Evolutionary conservation across 1,284 basidiomycete genomes (phyloP).

Genomic region (Leccinum solheimii): DNA sequence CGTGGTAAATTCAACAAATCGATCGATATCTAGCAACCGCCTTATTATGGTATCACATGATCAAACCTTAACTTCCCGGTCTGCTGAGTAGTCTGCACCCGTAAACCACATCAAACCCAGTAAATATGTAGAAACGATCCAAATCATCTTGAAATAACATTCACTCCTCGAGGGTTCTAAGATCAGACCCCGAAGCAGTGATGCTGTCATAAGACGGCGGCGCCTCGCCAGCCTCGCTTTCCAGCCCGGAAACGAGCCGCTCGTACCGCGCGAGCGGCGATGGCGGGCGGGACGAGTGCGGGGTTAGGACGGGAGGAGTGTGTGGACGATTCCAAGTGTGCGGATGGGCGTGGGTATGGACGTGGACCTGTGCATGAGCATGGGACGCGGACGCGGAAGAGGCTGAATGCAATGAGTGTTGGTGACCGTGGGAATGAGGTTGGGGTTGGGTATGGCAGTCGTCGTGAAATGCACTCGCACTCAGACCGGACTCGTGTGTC

Average conservation of each 20-base stretch:
- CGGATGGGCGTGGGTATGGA: neutral
- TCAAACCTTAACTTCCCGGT: too few relatives aligned
- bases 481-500: neutral
- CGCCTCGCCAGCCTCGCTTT: constrained; percentile 62
- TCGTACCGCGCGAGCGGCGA: constrained; percentile 48
- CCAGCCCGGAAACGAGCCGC: constrained; percentile 63
- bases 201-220: constrained; percentile 61
- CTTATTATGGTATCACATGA: neutral
- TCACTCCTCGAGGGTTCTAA: neutral
- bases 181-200: neutral
- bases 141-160: neutral
- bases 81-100: neutral
- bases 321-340: neutral
- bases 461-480: neutral
- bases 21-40: neutral
- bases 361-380: neutral
- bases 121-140: neutral
- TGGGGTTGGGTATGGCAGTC: neutral
- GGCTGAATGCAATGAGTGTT: neutral
- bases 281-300: constrained; percentile 22
- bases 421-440: neutral
- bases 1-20: neutral
- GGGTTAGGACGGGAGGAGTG: constrained; percentile 6
- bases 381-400: constrained; percentile 1
- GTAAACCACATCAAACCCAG: neutral